Base-by-base conservation (phyloP, 1,284 basidiomycete genomes). In the Ganoderma sp. region DNA sequence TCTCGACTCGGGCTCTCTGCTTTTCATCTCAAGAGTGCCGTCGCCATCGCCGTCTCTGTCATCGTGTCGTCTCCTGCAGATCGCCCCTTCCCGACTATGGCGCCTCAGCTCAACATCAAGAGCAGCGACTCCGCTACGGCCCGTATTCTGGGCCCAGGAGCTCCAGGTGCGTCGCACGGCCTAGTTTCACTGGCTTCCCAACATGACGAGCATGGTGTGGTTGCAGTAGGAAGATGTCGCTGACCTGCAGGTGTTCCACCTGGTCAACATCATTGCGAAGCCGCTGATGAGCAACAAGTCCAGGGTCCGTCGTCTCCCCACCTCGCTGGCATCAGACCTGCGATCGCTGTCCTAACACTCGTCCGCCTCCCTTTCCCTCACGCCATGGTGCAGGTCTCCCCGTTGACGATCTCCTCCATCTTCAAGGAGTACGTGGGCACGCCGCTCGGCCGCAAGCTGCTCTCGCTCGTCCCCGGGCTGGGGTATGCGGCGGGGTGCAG, bases 401-500 rank as follows among this genome's bases (percentile, higher is more conserved):
- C 86, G 56, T 80, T 84, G 52, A 85, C 85, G 22, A 80, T 96
- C 58, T 90, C 88, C 66, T 78, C 86, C 65, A 90, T 99, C 82
- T 99, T 99, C 88, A 89, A 92, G 64, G 91, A 97, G 66, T 85
- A 93, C 64, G 93, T 96, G 6, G 78, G 85, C 2, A 92, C 95
- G 7, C 81, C 92, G 5, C 64, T 93, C 7, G 79, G 81, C n/a
- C 83, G 83, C 61, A 96, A 95, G 79, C 87, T 97, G 76, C 73
- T 98, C 43, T 98, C 96, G 3, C 88, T 99, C 50, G 99, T 99
- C 85, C 97, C 98, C 37, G 97, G 97, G 73, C 90, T 99, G 3
- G 98, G 98, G 1, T 99, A 99, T 79, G 98, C 97, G 3, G 97
- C 96, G 41, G 96, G 96, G 0, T 99, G 99, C 90, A 99, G 99